Evolutionary conservation across 2,329 filamentous ascomycete species (phyloP).

Genomic region (Fusarium sp.): DNA sequence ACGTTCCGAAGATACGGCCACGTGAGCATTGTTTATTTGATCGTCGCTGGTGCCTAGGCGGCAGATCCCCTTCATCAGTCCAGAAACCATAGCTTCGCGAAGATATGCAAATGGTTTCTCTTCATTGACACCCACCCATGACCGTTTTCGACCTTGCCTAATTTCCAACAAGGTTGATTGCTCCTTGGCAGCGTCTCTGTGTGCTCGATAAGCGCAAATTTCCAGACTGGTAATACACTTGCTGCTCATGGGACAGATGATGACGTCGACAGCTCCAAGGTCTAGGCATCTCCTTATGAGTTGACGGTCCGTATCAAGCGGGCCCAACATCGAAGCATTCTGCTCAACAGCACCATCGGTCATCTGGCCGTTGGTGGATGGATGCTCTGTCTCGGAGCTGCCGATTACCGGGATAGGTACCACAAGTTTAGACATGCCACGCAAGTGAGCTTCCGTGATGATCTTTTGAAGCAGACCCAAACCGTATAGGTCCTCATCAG

Average conservation of each 20-base stretch:
- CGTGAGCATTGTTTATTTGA: conserved; percentile 74
- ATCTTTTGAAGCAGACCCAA: conserved; percentile 69
- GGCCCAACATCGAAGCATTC: conserved; percentile 44
- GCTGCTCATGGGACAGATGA: conserved; percentile 82
- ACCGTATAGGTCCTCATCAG: conserved; percentile 69
- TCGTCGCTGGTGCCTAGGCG: conserved; percentile 76
- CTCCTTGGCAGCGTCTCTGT: conserved; percentile 82
- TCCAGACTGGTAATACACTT: conserved; percentile 83
- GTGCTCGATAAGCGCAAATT: conserved; percentile 86
- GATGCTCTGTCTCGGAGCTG: conserved; percentile 53
- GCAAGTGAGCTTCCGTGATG: conserved; percentile 70
- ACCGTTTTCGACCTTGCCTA: conserved; percentile 84
- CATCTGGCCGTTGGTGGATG: conserved; percentile 53
- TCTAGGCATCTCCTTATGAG: conserved; percentile 83
- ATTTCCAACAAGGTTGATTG: conserved; percentile 80
- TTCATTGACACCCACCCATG: conserved; percentile 91
- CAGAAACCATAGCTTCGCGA: conserved; percentile 93
- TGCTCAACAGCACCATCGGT: conserved; percentile 59
- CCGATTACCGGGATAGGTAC: conserved; percentile 70
- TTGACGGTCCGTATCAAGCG: conserved; percentile 53
- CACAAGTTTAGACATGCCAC: conserved; percentile 70
- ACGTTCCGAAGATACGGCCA: conserved; percentile 77
- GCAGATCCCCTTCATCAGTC: conserved; percentile 91
- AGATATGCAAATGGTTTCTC: conserved; percentile 91
- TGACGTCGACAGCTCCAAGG: conserved; percentile 87